phyloP scores from a whole-genome alignment of 257 asterid species.

The Solanum chmielewskii region DNA sequence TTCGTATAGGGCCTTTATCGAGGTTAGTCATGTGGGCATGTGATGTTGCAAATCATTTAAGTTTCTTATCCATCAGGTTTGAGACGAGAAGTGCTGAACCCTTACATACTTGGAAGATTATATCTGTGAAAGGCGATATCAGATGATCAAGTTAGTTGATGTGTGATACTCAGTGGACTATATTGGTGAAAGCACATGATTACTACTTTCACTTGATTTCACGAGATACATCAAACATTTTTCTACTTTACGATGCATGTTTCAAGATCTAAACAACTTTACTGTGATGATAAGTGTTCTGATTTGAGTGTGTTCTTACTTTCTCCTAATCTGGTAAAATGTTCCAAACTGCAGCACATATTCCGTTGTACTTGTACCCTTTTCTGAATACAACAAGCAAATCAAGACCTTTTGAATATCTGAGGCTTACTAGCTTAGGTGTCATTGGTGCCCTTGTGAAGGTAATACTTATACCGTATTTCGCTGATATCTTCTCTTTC shows the following conservation, averaged over 20 bases:
- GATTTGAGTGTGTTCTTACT: neutral
- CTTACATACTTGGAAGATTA: neutral
- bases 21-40: neutral
- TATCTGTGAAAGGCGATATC: neutral
- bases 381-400: conserved; percentile 90
- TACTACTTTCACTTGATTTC: neutral
- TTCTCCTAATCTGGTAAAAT: neutral
- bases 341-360: conserved; percentile 57
- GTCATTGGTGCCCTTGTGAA: conserved; percentile 96
- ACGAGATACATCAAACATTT: neutral
- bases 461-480: conserved; percentile 30
- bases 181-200: neutral
- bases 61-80: neutral
- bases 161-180: neutral
- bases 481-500: neutral
- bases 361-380: conserved; percentile 82
- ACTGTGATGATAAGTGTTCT: neutral
- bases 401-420: conserved; percentile 86
- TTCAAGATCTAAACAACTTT: neutral
- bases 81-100: neutral
- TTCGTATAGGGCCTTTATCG: neutral
- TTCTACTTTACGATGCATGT: neutral
- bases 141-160: neutral
- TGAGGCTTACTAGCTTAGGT: conserved; percentile 93
- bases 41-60: neutral